Percentiles rank a stretch among this genome's conserved stretches.
Conservation (phyloP, 2,329 filamentous ascomycete species). For the Beauveria australis region DNA sequence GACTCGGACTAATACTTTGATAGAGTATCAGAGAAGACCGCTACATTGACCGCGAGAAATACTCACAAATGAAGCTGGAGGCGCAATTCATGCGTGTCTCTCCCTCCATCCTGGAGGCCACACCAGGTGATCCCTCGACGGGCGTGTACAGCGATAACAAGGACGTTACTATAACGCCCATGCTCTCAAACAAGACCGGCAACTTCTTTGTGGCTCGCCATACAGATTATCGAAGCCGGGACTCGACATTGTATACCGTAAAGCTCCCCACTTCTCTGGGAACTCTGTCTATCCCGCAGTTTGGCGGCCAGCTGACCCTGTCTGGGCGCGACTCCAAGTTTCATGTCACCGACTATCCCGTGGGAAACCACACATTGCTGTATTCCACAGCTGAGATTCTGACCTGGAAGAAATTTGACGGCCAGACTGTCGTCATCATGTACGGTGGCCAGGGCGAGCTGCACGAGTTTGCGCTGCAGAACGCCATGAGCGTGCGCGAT, state of each 20-base stretch:
- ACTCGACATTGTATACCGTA: slow-evolving; percentile 53
- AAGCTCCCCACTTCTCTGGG: slow-evolving; percentile 52
- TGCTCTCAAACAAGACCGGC: slow-evolving; percentile 44
- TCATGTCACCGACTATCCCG: slow-evolving; percentile 57
- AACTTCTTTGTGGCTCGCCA: slow-evolving; percentile 63
- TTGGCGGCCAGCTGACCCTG: slow-evolving; percentile 47
- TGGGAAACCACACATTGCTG: slow-evolving; percentile 50
- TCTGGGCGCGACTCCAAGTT: slow-evolving; percentile 59
- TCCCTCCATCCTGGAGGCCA: slow-evolving; percentile 57
- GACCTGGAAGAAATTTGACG: slow-evolving; percentile 57
- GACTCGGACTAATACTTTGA: not conserved
- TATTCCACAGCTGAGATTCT: slow-evolving; percentile 66
- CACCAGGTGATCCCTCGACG: slow-evolving; percentile 39
- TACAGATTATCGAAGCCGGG: slow-evolving; percentile 51
- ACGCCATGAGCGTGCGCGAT: slow-evolving; percentile 11
- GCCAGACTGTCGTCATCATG: slow-evolving; percentile 52
- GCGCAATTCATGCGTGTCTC: slow-evolving; percentile 68
- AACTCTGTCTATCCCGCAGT: slow-evolving; percentile 48
- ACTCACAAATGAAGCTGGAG: slow-evolving; percentile 68
- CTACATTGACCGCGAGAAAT: slow-evolving; percentile 63
- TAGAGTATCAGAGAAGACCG: slow-evolving; percentile 58
- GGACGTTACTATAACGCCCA: slow-evolving; percentile 51
- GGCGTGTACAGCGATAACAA: slow-evolving; percentile 44
- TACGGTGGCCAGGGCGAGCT: slow-evolving; percentile 55
- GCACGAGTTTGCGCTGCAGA: slow-evolving; percentile 51